These are phyloP conservation scores for Hypomyces rosellus DNA, from an alignment of 2,329 filamentous ascomycete genomes.

Conservation along the genomic window DNA sequence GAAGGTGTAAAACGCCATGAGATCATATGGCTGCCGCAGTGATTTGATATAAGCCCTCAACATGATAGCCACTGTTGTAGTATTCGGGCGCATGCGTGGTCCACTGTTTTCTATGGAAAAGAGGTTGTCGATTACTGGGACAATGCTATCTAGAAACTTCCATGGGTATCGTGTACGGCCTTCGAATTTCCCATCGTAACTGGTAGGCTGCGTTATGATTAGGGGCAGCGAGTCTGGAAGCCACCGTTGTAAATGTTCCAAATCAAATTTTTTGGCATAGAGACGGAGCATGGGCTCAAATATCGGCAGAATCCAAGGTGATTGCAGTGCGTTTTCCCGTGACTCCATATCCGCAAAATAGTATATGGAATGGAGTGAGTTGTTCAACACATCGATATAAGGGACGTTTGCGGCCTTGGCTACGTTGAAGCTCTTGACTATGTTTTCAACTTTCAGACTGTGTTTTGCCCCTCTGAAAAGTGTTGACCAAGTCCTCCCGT, in stretches of 20 bases:
- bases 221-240: constrained; percentile 31
- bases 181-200: constrained; percentile 18
- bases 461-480: constrained; percentile 66
- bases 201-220: constrained; percentile 18
- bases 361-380: constrained; percentile 44
- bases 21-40: constrained; percentile 31
- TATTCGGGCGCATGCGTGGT: constrained; percentile 28
- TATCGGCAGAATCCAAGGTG: constrained; percentile 30
- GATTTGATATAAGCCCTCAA: constrained; percentile 39
- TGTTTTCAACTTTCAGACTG: constrained; percentile 44
- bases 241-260: constrained; percentile 38
- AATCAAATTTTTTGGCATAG: constrained; percentile 43
- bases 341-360: constrained; percentile 37
- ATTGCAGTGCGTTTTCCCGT: constrained; percentile 19
- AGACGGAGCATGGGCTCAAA: constrained; percentile 43
- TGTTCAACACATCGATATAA: constrained; percentile 28
- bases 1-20: constrained; percentile 41
- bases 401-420: constrained; percentile 44
- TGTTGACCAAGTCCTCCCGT: constrained; percentile 60
- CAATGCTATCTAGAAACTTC: constrained; percentile 25
- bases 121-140: constrained; percentile 27
- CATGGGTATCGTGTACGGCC: constrained; percentile 18
- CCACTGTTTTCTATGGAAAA: constrained; percentile 19
- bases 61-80: constrained; percentile 40
- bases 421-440: constrained; percentile 35